A percentile compares a stretch with the other conserved stretches of the same genome.
Evolutionary conservation across 2,329 filamentous ascomycete genomes (phyloP).

Genomic region (Metarhizium robertsii): DNA sequence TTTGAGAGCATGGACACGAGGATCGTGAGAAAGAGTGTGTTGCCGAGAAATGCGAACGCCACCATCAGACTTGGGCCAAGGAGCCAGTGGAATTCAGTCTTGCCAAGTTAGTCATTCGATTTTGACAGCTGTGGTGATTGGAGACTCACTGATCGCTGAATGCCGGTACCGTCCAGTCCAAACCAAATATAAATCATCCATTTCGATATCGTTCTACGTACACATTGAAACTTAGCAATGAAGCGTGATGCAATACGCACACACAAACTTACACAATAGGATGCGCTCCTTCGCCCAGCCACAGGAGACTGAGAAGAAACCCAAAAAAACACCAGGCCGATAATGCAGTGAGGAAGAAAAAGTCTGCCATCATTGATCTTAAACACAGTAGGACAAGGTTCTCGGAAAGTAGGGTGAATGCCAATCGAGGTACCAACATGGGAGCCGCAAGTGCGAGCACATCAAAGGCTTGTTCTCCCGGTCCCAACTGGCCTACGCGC

Average conservation of each 20-base stretch:
- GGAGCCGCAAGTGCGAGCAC: conserved; percentile 73
- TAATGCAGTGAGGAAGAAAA: conserved; percentile 65
- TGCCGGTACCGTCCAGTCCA: conserved; percentile 65
- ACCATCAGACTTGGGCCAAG: conserved; percentile 74
- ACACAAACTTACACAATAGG: conserved; percentile 39
- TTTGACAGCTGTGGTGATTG: background rate
- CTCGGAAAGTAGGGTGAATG: conserved; percentile 75
- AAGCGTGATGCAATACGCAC: background rate
- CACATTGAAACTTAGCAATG: background rate
- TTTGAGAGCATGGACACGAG: conserved; percentile 80
- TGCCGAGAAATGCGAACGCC: conserved; percentile 75
- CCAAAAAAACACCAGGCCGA: conserved; percentile 78
- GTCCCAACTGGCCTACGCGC: conserved; percentile 34
- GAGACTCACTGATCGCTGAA: conserved; percentile 41
- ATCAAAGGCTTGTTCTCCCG: conserved; percentile 61
- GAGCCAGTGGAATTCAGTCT: conserved; percentile 68
- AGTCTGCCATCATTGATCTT: conserved; percentile 78
- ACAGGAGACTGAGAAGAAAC: conserved; percentile 69
- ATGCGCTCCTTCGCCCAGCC: conserved; percentile 60
- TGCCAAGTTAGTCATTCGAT: background rate
- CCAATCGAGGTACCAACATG: conserved; percentile 66
- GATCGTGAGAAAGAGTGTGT: conserved; percentile 82
- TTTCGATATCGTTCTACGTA: conserved; percentile 59
- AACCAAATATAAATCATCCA: conserved; percentile 97
- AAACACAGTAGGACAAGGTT: conserved; percentile 77